These are phyloP conservation scores for Acanthamoeba royreba DNA, from an alignment of 208 protist species.

Conservation along the genomic window DNA sequence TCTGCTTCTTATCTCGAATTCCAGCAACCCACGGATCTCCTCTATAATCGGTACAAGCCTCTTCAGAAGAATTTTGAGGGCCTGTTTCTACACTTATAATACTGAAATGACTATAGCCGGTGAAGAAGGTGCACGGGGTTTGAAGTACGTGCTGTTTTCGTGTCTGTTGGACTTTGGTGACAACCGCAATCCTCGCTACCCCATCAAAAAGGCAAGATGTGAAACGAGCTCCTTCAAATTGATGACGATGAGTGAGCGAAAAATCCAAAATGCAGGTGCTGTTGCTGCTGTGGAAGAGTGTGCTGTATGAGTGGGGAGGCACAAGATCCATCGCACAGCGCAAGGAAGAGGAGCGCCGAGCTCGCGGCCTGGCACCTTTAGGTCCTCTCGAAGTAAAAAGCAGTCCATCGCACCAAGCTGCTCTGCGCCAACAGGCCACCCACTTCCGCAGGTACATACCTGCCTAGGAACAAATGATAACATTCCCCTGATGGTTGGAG, in stretches of 20 bases:
- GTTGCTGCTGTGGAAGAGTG: slow-evolving; percentile 33
- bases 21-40: not conserved
- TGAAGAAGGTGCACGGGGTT: no score
- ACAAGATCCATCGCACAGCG: not conserved
- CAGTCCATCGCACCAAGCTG: not conserved
- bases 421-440: not conserved
- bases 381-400: slow-evolving; percentile 5
- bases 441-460: not conserved
- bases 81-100: not conserved
- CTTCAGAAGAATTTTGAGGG: not conserved
- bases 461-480: not conserved
- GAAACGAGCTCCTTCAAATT: not conserved
- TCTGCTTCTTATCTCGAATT: not conserved
- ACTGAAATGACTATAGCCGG: not conserved
- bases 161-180: not conserved
- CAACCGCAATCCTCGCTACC: not conserved
- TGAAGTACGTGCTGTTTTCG: not conserved
- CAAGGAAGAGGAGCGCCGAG: not conserved
- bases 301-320: slow-evolving; percentile 22
- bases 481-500: not conserved
- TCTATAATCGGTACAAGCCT: not conserved
- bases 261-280: not conserved
- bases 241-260: not conserved
- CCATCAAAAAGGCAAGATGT: slow-evolving; percentile 56
- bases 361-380: not conserved